Evolutionary conservation across 768 basidiomycete species (phyloP).

Genomic region (Lactarius hengduanensis): DNA sequence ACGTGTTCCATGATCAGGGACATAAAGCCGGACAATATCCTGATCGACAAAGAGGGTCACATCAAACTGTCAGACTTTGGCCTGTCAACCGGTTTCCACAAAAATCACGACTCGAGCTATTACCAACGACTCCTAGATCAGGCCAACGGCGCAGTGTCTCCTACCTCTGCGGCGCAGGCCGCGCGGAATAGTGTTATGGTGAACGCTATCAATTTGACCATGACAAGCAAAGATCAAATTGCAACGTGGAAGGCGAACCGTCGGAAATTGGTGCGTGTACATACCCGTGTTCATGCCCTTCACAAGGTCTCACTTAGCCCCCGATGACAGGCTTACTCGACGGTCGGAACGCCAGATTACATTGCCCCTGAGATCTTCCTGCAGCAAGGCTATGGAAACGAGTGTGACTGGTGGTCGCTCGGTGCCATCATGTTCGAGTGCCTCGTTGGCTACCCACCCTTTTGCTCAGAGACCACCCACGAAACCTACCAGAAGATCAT

Average conservation of each 20-base stretch:
- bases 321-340: slow-evolving; percentile 80
- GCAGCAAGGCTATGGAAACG: slow-evolving; percentile 96
- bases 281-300: slow-evolving; percentile 3
- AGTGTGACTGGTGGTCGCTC: slow-evolving; percentile 99
- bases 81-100: slow-evolving; percentile 98
- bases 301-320: slow-evolving; percentile 13
- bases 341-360: slow-evolving; percentile 95
- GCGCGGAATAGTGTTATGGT: slow-evolving; percentile 95
- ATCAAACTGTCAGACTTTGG: slow-evolving; percentile 99
- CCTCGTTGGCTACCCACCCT: slow-evolving; percentile 94
- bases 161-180: slow-evolving; percentile 45
- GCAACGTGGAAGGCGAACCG: slow-evolving; percentile 99
- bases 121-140: slow-evolving; percentile 86
- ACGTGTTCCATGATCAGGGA: slow-evolving; percentile 55
- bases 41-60: slow-evolving; percentile 97
- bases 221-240: slow-evolving; percentile 90
- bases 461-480: slow-evolving; percentile 95
- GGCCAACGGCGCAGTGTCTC: slow-evolving; percentile 48
- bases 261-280: slow-evolving; percentile 74
- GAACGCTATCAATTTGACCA: slow-evolving; percentile 94
- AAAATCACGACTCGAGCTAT: slow-evolving; percentile 94
- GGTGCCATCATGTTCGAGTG: slow-evolving; percentile 99
- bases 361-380: slow-evolving; percentile 97
- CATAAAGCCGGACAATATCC: slow-evolving; percentile 98
- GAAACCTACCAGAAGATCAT: slow-evolving; percentile 99